phyloP scores from a whole-genome alignment of 345 rosid genomes.

The Arabidopsis suecica region DNA sequence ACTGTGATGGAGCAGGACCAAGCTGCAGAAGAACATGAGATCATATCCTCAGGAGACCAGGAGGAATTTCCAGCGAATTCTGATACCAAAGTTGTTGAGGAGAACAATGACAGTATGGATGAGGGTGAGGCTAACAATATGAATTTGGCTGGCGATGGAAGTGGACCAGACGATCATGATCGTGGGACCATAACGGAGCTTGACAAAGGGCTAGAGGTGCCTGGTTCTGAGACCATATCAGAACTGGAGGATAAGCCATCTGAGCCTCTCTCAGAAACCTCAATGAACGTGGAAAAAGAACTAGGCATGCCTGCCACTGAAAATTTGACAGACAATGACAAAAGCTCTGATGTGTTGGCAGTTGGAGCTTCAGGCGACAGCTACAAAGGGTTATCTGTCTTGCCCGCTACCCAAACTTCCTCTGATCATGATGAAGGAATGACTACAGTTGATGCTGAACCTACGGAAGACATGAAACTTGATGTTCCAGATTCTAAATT shows the following conservation, averaged over 20 bases:
- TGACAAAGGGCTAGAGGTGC: slow-evolving; percentile 20
- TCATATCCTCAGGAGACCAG: slow-evolving; percentile 21
- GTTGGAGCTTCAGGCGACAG: slow-evolving; percentile 24
- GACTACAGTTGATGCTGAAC: slow-evolving; percentile 32
- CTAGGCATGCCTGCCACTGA: slow-evolving; percentile 31
- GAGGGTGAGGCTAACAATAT: slow-evolving; percentile 20
- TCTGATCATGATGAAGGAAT: slow-evolving; percentile 35
- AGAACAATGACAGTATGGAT: slow-evolving; percentile 10
- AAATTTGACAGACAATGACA: slow-evolving; percentile 29
- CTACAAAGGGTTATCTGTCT: slow-evolving; percentile 29
- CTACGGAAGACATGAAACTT: slow-evolving; percentile 34
- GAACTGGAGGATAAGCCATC: slow-evolving; percentile 30
- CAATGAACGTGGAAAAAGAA: slow-evolving; percentile 28
- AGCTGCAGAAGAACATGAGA: slow-evolving; percentile 36
- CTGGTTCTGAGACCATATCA: slow-evolving; percentile 36
- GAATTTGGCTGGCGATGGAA: slow-evolving; percentile 31
- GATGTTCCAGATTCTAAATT: slow-evolving; percentile 40
- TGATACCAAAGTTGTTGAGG: slow-evolving; percentile 40
- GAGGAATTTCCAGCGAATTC: slow-evolving; percentile 27
- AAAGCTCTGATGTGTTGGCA: slow-evolving; percentile 41
- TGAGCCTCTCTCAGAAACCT: slow-evolving; percentile 32
- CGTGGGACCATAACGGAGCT: slow-evolving; percentile 24
- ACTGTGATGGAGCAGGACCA: slow-evolving; percentile 26
- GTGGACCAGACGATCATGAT: slow-evolving; percentile 22
- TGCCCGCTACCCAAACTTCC: slow-evolving; percentile 40